Evolutionary conservation across 2,329 filamentous ascomycete species (phyloP).

Genomic region (Fusarium sp.): DNA sequence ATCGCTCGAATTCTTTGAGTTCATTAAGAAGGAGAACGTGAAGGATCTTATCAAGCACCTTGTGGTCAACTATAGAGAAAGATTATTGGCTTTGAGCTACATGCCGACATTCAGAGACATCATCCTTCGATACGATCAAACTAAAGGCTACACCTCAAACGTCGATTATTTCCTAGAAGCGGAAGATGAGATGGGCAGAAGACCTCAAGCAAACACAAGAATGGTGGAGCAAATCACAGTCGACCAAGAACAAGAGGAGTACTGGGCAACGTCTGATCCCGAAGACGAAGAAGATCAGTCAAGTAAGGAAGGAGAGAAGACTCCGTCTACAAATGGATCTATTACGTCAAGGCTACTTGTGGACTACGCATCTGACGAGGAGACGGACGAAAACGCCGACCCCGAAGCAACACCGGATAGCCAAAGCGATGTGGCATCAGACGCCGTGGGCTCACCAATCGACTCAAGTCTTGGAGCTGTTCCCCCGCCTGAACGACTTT

Average conservation of each 20-base stretch:
- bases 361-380: conserved; percentile 93
- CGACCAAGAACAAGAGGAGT: conserved; percentile 90
- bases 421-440: conserved; percentile 53
- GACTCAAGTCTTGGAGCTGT: conserved; percentile 44
- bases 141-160: conserved; percentile 75
- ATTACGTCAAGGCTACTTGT: conserved; percentile 81
- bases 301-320: conserved; percentile 54
- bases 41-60: conserved; percentile 88
- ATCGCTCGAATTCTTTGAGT: conserved; percentile 94
- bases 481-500: conserved; percentile 82
- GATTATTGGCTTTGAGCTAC: conserved; percentile 81
- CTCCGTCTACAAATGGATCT: conserved; percentile 70
- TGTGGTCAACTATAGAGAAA: conserved; percentile 86
- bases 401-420: conserved; percentile 59
- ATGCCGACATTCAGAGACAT: conserved; percentile 87
- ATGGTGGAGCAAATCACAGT: conserved; percentile 80
- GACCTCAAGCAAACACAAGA: conserved; percentile 65
- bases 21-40: conserved; percentile 84
- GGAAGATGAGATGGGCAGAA: conserved; percentile 69
- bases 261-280: conserved; percentile 92
- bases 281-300: conserved; percentile 77
- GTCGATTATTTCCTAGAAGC: conserved; percentile 82
- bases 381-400: conserved; percentile 72
- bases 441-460: conserved; percentile 53
- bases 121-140: conserved; percentile 83